Evolutionary conservation across 139 green algal species (phyloP).

Genomic region (Tetraselmis chui): DNA sequence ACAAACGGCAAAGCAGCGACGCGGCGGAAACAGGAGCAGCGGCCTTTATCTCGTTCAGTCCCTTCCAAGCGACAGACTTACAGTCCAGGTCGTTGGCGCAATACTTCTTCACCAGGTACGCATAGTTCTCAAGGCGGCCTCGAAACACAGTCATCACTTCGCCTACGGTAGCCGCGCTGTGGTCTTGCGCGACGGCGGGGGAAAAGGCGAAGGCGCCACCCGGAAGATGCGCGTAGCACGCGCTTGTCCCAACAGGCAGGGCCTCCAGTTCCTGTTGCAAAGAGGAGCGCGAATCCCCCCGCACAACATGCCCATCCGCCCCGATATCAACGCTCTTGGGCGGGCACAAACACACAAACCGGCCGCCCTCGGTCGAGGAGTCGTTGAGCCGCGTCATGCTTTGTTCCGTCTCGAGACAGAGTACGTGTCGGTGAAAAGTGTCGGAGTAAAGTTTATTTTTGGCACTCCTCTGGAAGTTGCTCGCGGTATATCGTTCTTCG

Average conservation of each 20-base stretch:
- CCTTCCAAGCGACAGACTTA: neutral
- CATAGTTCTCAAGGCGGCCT: constrained; percentile 25
- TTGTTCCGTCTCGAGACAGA: too few species aligned
- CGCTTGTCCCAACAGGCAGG: neutral
- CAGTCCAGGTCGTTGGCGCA: neutral
- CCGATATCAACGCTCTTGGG: neutral
- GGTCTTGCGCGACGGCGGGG: neutral
- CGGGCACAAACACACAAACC: neutral
- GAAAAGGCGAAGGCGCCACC: neutral
- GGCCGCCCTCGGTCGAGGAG: too few species aligned
- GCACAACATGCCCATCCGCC: neutral
- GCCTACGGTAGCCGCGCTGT: neutral
- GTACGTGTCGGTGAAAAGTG: too few species aligned
- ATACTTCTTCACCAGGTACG: constrained; percentile 34
- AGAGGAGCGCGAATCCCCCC: neutral
- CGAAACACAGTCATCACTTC: neutral
- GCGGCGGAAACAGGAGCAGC: constrained; percentile 3
- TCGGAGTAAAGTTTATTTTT: too few species aligned
- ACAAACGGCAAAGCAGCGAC: constrained; percentile 18
- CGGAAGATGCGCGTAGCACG: neutral
- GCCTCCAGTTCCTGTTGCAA: neutral
- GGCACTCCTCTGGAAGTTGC: too few species aligned
- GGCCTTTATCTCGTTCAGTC: constrained; percentile 19
- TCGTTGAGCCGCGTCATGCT: too few species aligned
- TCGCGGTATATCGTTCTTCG: too few species aligned